A percentile compares a stretch with the other conserved stretches of the same genome.
These are phyloP conservation scores for Syzygium oleosum DNA, from an alignment of 345 rosid genomes.

Conservation along the genomic window DNA sequence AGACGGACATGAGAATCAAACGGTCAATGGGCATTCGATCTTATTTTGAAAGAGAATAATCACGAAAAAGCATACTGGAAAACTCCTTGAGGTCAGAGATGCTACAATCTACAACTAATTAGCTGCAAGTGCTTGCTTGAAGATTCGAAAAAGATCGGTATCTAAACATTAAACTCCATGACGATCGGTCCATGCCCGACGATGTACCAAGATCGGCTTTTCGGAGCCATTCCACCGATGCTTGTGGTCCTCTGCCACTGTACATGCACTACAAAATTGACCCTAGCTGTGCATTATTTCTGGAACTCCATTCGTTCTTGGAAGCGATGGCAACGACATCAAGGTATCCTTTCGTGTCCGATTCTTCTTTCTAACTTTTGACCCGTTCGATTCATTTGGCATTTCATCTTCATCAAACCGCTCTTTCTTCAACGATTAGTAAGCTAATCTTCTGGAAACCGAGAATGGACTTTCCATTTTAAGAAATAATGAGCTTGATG, in stretches of 20 bases:
- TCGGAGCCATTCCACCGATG: not conserved
- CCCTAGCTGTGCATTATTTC: not conserved
- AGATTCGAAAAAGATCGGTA: slow-evolving; percentile 11
- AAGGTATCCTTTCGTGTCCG: not conserved
- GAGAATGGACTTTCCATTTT: not conserved
- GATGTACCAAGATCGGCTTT: not conserved
- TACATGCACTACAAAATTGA: not conserved
- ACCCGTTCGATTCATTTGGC: not conserved
- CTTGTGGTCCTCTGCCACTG: slow-evolving; percentile 9
- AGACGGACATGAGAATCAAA: not conserved
- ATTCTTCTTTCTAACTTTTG: not conserved
- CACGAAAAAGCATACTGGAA: not conserved
- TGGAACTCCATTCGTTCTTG: not conserved
- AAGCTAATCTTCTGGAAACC: not conserved
- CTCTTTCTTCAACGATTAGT: not conserved
- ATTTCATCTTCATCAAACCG: not conserved
- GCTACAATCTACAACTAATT: not conserved
- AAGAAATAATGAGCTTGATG: not conserved
- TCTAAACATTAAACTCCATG: slow-evolving; percentile 4
- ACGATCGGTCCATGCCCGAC: not conserved
- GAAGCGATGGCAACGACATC: not conserved
- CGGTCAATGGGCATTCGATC: not conserved
- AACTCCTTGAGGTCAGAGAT: not conserved
- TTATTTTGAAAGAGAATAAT: not conserved
- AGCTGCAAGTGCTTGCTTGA: not conserved